Conservation (phyloP, 2,329 filamentous ascomycete species). For the Pseudogymnoascus sp. region DNA sequence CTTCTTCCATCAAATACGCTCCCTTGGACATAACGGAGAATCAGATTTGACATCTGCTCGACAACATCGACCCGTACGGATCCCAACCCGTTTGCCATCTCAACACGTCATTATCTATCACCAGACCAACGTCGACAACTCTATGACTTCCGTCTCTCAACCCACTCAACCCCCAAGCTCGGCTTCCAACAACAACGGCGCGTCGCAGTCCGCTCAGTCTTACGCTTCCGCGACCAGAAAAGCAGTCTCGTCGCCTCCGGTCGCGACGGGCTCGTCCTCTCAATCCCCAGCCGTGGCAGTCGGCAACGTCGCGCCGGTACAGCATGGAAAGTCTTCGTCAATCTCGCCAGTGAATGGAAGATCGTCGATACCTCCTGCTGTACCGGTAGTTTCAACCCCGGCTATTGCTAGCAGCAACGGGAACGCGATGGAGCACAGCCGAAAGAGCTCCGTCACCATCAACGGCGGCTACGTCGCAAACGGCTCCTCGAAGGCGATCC, state of each 20-base stretch:
- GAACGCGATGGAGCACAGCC: constrained; percentile 59
- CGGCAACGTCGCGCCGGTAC: constrained; percentile 42
- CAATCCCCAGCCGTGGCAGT: constrained; percentile 46
- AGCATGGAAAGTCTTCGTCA: constrained; percentile 56
- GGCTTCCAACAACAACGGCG: constrained; percentile 48
- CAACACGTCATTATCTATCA: constrained; percentile 3
- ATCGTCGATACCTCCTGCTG: constrained; percentile 58
- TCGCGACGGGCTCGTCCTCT: constrained; percentile 48
- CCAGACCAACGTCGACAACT: constrained; percentile 7
- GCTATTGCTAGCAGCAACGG: constrained; percentile 63
- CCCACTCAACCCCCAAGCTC: constrained; percentile 28
- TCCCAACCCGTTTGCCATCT: constrained; percentile 8
- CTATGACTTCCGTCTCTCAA: constrained; percentile 30
- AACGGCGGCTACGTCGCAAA: constrained; percentile 72
- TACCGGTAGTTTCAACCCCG: constrained; percentile 50
- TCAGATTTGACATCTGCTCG: constrained; percentile 18
- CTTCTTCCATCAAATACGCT: neutral
- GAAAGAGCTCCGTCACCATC: constrained; percentile 89
- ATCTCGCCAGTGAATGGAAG: constrained; percentile 81
- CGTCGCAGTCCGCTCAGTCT: constrained; percentile 47
- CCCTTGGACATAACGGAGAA: neutral
- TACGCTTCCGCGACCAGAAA: constrained; percentile 63
- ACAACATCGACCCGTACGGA: constrained; percentile 1
- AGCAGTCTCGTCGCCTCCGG: constrained; percentile 49
- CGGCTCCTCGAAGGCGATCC: constrained; percentile 61